phyloP scores from a whole-genome alignment of 2,329 filamentous ascomycete species.

The Aspergillus tanneri region DNA sequence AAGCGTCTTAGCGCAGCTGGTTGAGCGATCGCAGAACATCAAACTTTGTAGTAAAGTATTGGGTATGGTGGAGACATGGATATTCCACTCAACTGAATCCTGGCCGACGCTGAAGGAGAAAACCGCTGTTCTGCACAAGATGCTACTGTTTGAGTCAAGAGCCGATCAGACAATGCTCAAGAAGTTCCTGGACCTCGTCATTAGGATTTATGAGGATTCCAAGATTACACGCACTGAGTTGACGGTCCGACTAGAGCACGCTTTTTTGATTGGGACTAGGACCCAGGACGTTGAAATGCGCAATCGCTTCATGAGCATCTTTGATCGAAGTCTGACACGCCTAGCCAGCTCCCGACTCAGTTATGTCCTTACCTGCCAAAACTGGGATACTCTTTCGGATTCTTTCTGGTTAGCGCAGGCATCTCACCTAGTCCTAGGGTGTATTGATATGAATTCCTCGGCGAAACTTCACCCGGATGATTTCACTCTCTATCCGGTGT shows the following conservation, averaged over 20 bases:
- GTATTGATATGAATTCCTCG: constrained; percentile 77
- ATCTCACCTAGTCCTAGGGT: constrained; percentile 86
- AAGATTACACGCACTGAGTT: constrained; percentile 94
- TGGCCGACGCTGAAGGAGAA: constrained; percentile 99
- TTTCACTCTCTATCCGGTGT: constrained; percentile 73
- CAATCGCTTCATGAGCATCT: constrained; percentile 93
- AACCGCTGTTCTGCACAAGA: constrained; percentile 97
- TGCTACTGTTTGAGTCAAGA: constrained; percentile 90
- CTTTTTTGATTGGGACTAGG: constrained; percentile 91
- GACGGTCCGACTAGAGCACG: constrained; percentile 95
- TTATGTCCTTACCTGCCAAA: constrained; percentile 87
- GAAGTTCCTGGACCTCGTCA: constrained; percentile 92
- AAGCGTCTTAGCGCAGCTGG: constrained; percentile 88
- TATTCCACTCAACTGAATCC: constrained; percentile 90
- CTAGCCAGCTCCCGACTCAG: constrained; percentile 83
- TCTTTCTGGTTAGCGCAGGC: constrained; percentile 98
- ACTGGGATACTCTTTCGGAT: constrained; percentile 93
- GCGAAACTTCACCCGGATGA: constrained; percentile 80
- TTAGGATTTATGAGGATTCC: constrained; percentile 95
- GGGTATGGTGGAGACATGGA: constrained; percentile 91
- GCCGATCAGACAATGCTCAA: constrained; percentile 79
- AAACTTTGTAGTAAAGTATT: constrained; percentile 88
- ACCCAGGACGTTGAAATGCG: constrained; percentile 95
- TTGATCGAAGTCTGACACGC: constrained; percentile 91
- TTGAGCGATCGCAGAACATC: constrained; percentile 89